Conservation (phyloP, 1,139 yeast genomes). For the Scheffersomyces quercinus region DNA sequence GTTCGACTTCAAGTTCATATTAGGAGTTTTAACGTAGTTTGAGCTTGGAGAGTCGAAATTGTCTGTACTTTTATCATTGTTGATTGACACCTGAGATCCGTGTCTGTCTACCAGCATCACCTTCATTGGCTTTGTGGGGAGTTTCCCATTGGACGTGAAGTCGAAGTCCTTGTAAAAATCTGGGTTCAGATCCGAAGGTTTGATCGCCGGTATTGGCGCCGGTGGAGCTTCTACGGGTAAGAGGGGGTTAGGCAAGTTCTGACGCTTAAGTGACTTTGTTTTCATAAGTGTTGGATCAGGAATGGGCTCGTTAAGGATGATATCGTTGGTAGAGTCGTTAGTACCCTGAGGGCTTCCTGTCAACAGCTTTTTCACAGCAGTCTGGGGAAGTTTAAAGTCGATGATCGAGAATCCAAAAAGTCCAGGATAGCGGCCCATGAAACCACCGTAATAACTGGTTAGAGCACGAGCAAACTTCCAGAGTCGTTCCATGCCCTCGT, state of each 20-base stretch:
- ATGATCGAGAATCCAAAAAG: conserved; percentile 41
- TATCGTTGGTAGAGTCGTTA: conserved; percentile 11
- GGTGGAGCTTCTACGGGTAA: conserved; percentile 21
- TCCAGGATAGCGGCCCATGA: conserved; percentile 65
- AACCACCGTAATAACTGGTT: conserved; percentile 63
- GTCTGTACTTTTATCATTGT: conserved; percentile 1
- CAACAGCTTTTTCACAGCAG: conserved; percentile 19
- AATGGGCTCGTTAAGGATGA: conserved; percentile 21
- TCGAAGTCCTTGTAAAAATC: conserved; percentile 38
- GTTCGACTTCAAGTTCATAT: neutral
- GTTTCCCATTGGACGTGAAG: conserved; percentile 45
- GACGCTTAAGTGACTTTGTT: conserved; percentile 27
- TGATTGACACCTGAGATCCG: conserved; percentile 1
- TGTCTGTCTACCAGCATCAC: conserved; percentile 30
- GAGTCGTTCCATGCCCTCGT: conserved; percentile 63
- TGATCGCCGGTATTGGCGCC: conserved; percentile 7
- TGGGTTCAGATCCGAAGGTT: conserved; percentile 1
- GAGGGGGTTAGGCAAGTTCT: conserved; percentile 28
- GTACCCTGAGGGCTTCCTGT: conserved; percentile 6
- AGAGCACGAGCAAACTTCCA: conserved; percentile 60
- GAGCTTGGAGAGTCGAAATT: neutral
- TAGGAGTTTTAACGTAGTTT: neutral
- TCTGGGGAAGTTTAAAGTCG: conserved; percentile 37
- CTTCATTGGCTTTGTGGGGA: conserved; percentile 47
- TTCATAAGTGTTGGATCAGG: conserved; percentile 27